Conservation (phyloP, 768 basidiomycete species). For the Serendipita sp. region DNA sequence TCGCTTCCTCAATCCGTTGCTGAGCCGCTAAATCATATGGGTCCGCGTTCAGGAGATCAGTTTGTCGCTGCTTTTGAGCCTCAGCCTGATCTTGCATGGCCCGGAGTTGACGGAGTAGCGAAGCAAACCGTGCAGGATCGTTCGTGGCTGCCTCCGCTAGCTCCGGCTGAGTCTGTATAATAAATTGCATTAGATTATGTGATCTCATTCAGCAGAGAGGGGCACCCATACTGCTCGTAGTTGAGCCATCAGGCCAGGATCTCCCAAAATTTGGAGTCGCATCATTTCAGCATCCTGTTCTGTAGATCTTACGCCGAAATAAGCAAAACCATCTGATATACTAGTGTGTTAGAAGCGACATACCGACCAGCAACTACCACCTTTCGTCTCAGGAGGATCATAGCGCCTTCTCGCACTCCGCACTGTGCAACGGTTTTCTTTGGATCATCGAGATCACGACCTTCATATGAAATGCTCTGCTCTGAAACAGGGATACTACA, state of each 20-base stretch:
- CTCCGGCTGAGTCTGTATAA: conserved; percentile 61
- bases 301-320: conserved; percentile 29
- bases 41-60: conserved; percentile 61
- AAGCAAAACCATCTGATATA: background rate
- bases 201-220: background rate
- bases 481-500: conserved; percentile 56
- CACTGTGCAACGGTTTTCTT: conserved; percentile 53
- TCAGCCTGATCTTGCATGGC: conserved; percentile 40
- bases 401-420: conserved; percentile 47
- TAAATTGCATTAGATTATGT: background rate
- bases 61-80: conserved; percentile 40
- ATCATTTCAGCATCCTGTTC: conserved; percentile 81
- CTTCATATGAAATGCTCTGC: conserved; percentile 56
- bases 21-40: conserved; percentile 90
- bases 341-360: background rate
- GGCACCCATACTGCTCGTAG: conserved; percentile 40
- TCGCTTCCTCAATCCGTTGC: conserved; percentile 81
- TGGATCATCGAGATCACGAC: conserved; percentile 45
- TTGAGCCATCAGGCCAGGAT: conserved; percentile 64
- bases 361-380: conserved; percentile 32
- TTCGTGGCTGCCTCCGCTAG: conserved; percentile 52
- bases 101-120: conserved; percentile 47
- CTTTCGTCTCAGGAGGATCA: conserved; percentile 54
- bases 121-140: conserved; percentile 59
- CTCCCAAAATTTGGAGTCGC: conserved; percentile 71